Base-by-base conservation (phyloP, 2,329 filamentous ascomycete species). In the Fusarium subtropicale region DNA sequence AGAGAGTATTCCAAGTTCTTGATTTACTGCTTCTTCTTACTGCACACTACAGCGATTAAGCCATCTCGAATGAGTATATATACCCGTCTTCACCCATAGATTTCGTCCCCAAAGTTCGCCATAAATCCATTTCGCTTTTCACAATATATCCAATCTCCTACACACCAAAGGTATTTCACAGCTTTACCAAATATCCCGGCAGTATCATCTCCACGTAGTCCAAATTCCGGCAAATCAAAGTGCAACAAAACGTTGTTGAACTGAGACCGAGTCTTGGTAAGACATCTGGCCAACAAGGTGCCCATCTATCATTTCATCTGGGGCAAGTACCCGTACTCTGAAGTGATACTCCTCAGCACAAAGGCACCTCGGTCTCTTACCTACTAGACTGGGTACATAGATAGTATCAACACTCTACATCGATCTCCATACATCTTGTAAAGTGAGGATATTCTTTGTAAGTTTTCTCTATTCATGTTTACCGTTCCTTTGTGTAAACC, bases 211-310 rank as follows among this genome's bases (percentile, higher is more conserved):
- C 41, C n/a, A 44, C 52, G 57, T 48, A 46, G 39, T 62, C 33
- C 47, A 36, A 44, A 48, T 46, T 41, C 44, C 50, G 53, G 51
- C 56, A 64, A 39, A 51, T 58, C 39, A n/a, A 56, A 44, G 48
- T 30, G n/a, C 24, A 28, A 41, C 62, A 42, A 53, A 34, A 47
- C 48, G 30, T 38, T 34, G 47, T 55, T 65, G 54, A 47, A 60
- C 51, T 41, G 31, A n/a, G 22, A 11, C 22, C 33, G 20, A 22
- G n/a, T 20, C 18, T 39, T 31, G 24, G 47, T 45, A 45, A 45
- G 47, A 55, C 44, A 58, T 45, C 46, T 33, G 58, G 34, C 69
- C 60, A 64, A 66, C 66, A 68, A 73, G 71, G 69, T 74, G 46
- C 55, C 56, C 56, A 51, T 34, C 63, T 51, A 48, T 44, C 51